Conservation (phyloP, 1,284 basidiomycete species). For the Rhodotorula sp. region DNA sequence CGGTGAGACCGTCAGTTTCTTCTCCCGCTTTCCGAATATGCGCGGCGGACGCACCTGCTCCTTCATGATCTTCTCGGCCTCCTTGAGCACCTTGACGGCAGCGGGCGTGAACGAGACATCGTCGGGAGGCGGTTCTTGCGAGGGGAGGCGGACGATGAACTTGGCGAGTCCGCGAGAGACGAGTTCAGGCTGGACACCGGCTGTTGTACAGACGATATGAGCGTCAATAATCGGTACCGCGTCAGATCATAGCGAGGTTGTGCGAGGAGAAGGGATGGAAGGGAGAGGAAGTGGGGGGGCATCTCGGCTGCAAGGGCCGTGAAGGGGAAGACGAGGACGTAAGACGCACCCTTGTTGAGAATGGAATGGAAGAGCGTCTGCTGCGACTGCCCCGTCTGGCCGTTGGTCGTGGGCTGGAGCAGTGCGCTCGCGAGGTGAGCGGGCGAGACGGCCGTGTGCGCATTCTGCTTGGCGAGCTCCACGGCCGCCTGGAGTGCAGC, state of each 20-base stretch:
- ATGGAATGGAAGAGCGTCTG: conserved; percentile 27
- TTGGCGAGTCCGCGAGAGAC: conserved; percentile 44
- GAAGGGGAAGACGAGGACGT: conserved; percentile 21
- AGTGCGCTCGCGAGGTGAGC: conserved; percentile 74
- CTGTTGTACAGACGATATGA: conserved; percentile 22
- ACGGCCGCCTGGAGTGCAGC: conserved; percentile 66
- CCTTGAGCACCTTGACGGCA: conserved; percentile 68
- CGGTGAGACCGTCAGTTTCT: neutral
- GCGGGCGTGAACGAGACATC: conserved; percentile 68
- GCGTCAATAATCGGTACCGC: conserved; percentile 30
- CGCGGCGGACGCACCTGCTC: conserved; percentile 60
- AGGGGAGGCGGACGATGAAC: conserved; percentile 60
- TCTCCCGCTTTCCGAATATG: neutral
- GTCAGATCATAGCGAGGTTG: neutral
- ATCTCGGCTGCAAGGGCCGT: conserved; percentile 61
- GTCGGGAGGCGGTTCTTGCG: conserved; percentile 80
- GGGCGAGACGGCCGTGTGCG: conserved; percentile 64
- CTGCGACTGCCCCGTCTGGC: conserved; percentile 25
- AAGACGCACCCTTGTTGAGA: conserved; percentile 36
- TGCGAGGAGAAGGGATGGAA: conserved; percentile 32
- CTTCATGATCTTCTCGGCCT: conserved; percentile 78
- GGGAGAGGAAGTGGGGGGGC: conserved; percentile 54
- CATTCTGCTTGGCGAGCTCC: conserved; percentile 78
- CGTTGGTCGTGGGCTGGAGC: conserved; percentile 55
- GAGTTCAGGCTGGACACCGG: conserved; percentile 43